phyloP scores from a whole-genome alignment of 2,329 filamentous ascomycete genomes.

The Paecilomyces dactylethromorphus region DNA sequence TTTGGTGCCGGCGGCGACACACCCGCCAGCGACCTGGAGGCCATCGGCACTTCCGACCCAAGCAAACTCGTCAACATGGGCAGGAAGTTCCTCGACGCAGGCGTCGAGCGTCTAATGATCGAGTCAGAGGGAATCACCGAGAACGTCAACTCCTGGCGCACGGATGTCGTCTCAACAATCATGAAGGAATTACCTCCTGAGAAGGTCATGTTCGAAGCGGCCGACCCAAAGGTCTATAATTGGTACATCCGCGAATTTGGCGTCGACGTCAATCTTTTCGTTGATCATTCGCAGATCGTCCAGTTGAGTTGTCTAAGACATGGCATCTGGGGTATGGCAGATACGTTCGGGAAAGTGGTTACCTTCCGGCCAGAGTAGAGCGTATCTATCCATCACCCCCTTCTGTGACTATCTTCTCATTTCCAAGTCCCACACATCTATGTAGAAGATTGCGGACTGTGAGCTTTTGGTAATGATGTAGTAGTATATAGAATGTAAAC shows the following conservation, averaged over 20 bases:
- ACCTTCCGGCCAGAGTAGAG: conserved; percentile 25
- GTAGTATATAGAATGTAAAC: too few species aligned
- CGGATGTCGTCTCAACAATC: conserved; percentile 49
- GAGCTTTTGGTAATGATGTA: too few species aligned
- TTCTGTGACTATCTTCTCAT: background rate
- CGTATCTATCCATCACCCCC: background rate
- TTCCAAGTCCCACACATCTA: too few species aligned
- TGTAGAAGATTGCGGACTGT: too few species aligned
- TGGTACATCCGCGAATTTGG: conserved; percentile 54
- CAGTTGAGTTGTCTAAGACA: conserved; percentile 46
- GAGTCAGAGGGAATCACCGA: conserved; percentile 56
- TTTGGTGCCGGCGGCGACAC: conserved; percentile 53
- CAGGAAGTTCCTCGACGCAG: conserved; percentile 44
- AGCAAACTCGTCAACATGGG: conserved; percentile 45
- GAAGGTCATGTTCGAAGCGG: conserved; percentile 54
- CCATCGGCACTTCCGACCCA: conserved; percentile 45
- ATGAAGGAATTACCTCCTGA: conserved; percentile 46
- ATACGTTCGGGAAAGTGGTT: conserved; percentile 50
- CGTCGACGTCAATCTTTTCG: conserved; percentile 51
- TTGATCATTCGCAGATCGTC: conserved; percentile 53
- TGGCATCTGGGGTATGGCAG: conserved; percentile 51
- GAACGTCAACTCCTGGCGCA: conserved; percentile 49
- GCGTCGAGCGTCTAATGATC: conserved; percentile 52
- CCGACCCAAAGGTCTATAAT: conserved; percentile 50
- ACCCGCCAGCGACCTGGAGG: conserved; percentile 39